Percentiles rank a stretch among this genome's conserved stretches.
Evolutionary conservation across 768 basidiomycete genomes (phyloP).

Genomic region (Kondoa subrosea): DNA sequence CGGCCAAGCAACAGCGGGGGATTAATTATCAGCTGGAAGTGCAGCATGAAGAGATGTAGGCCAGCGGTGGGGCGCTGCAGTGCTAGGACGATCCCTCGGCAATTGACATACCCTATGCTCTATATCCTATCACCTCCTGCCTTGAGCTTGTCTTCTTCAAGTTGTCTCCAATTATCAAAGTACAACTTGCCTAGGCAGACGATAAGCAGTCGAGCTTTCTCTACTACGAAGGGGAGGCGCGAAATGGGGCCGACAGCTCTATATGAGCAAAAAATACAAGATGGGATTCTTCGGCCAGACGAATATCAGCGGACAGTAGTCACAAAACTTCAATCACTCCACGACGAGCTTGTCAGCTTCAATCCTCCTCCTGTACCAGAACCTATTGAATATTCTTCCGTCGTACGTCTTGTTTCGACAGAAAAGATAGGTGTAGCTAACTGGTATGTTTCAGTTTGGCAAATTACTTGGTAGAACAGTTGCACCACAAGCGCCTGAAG

Average conservation of each 20-base stretch:
- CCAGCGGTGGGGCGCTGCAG: not conserved
- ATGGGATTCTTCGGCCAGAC: conserved; percentile 51
- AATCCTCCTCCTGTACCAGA: conserved; percentile 48
- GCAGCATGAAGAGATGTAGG: not conserved
- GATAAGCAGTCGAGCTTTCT: no score
- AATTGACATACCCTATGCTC: no score
- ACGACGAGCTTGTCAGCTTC: conserved; percentile 54
- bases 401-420: conserved; percentile 20
- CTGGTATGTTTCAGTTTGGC: conserved; percentile 30
- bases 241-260: conserved; percentile 19
- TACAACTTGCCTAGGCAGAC: no score
- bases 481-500: conserved; percentile 19
- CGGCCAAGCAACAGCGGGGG: no score
- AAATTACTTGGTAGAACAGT: conserved; percentile 7
- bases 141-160: no score
- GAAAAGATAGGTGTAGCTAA: conserved; percentile 19
- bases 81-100: not conserved
- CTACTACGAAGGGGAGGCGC: not conserved
- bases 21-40: no score
- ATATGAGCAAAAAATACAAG: conserved; percentile 39
- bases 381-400: conserved; percentile 27
- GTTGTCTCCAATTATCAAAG: no score
- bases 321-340: conserved; percentile 58
- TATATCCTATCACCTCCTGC: no score
- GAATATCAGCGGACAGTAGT: conserved; percentile 72